A percentile compares a stretch with the other conserved stretches of the same genome.
Conservation (phyloP, 176 grass and related monocot genomes). For the Hordeum marinum region DNA sequence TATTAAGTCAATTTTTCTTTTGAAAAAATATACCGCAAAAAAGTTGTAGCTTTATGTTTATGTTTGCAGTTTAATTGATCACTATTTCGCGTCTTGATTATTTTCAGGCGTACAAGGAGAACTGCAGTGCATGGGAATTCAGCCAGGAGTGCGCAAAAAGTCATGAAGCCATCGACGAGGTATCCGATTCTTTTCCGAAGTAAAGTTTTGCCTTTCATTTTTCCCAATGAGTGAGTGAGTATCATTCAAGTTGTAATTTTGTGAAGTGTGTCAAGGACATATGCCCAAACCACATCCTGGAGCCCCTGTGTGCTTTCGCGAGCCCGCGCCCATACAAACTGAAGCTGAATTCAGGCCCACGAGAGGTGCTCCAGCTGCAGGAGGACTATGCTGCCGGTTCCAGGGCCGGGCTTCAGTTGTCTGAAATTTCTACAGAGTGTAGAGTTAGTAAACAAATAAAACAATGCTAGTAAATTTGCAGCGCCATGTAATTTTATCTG, state of each 20-base stretch:
- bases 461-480: background rate
- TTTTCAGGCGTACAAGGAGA: slow-evolving; percentile 30
- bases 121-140: background rate
- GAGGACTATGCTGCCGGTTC: background rate
- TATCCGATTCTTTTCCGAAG: slow-evolving; percentile 14
- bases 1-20: background rate
- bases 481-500: background rate
- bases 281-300: slow-evolving; percentile 27
- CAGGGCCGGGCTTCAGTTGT: slow-evolving; percentile 4
- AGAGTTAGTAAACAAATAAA: slow-evolving; percentile 21
- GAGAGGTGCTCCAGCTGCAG: slow-evolving; percentile 19
- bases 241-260: background rate
- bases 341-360: background rate
- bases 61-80: background rate
- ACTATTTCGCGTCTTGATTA: background rate
- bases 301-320: slow-evolving; percentile 34
- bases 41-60: background rate
- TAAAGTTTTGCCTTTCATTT: slow-evolving; percentile 38
- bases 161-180: slow-evolving; percentile 32
- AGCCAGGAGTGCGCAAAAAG: slow-evolving; percentile 17
- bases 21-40: background rate
- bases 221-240: background rate
- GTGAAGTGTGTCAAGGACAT: slow-evolving; percentile 36
- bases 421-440: slow-evolving; percentile 31
- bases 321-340: background rate